A percentile compares a stretch with the other conserved stretches of the same genome.
Conservation (phyloP, 441 rosid species). For the Omphalea diandra region DNA sequence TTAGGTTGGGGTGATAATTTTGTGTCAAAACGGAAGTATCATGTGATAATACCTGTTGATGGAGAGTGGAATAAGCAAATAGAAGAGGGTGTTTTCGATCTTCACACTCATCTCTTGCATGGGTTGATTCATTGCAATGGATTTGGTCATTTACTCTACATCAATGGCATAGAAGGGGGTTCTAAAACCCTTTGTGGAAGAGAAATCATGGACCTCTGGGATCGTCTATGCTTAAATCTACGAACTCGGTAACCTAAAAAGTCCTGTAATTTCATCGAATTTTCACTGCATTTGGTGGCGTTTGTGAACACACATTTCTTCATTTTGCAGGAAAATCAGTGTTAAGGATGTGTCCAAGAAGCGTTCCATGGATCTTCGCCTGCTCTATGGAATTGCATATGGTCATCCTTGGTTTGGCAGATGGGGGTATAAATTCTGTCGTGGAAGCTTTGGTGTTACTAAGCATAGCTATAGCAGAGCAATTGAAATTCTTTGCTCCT, state of each 20-base stretch:
- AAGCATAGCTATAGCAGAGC: conserved; percentile 57
- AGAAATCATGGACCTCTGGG: conserved; percentile 87
- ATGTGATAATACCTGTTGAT: conserved; percentile 63
- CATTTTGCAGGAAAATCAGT: conserved; percentile 51
- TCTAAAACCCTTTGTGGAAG: conserved; percentile 64
- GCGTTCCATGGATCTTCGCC: conserved; percentile 65
- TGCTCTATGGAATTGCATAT: conserved; percentile 78
- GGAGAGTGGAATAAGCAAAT: conserved; percentile 58
- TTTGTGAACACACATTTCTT: conserved; percentile 14
- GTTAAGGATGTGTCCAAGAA: conserved; percentile 78
- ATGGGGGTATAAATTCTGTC: conserved; percentile 78
- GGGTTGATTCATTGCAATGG: conserved; percentile 87
- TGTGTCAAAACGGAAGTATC: conserved; percentile 67
- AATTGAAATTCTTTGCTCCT: conserved; percentile 57
- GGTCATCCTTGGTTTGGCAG: conserved; percentile 89
- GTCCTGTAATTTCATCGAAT: not conserved
- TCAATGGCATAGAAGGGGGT: conserved; percentile 86
- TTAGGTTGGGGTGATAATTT: conserved; percentile 82
- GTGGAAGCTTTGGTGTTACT: conserved; percentile 78
- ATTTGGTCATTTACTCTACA: conserved; percentile 73
- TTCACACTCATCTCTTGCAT: conserved; percentile 65
- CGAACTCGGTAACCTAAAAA: conserved; percentile 47
- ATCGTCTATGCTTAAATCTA: conserved; percentile 58
- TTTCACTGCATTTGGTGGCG: conserved; percentile 13
- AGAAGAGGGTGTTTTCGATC: conserved; percentile 51